Evolutionary conservation across 768 basidiomycete genomes (phyloP), one percentile per base, ranked within the genome.

Genomic region (Rossbeevera mucosa): DNA sequence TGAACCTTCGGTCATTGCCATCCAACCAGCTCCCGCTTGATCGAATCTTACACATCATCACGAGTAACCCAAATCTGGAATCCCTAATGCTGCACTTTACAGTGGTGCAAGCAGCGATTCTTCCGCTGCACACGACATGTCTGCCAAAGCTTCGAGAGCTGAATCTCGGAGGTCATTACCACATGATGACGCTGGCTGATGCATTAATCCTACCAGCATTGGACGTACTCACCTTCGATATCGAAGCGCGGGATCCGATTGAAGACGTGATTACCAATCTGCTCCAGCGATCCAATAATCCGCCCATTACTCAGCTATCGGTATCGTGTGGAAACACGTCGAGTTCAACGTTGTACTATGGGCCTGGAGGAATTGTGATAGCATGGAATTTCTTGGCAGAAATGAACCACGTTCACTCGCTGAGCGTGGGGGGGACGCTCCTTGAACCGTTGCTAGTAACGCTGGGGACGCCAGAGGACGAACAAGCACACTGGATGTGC

Each of bases 191-290:
- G 51, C 76, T 91, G 9, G 65, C 85, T 24, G 86, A 88, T 46
- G 76, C 75, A 1, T 76, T 91, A 40, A 67, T 76, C 21, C 71
- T 83, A 12, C 88, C 88, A 0, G 58, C 66, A 4, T 71, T 91
- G 42, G 76, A 76, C n/a, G 68, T 73, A 22, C 76, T 90, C 14
- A 80, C 73, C 2, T 71, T 90, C 42, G 85, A 89, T 62, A 79
- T 90, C 53, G 87, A 89, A 64, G 75, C 81, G 1, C 79, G 88
- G n/a, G 85, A 88, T 55, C 79, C 85, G 0, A 75, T 88, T 51
- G 88, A 89, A 62, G 86, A 89, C 43, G 77, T 77, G n/a, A 79
- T 90, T 47, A 73, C 78, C 13, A 72, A 72, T 47, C 76, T 91
- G 41, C 72, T 87, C 25, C 62, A 76, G 20, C 80, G 88, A 24